phyloP scores from a whole-genome alignment of 2,329 filamentous ascomycete genomes.

The Diaporthe batatas region DNA sequence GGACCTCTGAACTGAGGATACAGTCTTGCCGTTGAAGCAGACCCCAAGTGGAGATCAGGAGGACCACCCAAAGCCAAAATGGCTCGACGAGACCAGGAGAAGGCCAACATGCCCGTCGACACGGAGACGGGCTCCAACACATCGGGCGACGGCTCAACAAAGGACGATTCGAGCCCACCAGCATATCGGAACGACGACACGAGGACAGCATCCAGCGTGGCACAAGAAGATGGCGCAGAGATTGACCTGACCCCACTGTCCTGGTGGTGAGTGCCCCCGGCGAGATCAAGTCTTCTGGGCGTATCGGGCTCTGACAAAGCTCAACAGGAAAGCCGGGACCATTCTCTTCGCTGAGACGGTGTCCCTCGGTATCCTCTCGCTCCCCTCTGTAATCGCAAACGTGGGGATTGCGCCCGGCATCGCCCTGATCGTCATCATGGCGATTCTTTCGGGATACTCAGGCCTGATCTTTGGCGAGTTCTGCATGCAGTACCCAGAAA shows the following conservation, averaged over 20 bases:
- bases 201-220: conserved; percentile 37
- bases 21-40: conserved; percentile 1
- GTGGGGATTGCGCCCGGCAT: conserved; percentile 81
- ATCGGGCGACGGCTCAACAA: conserved; percentile 26
- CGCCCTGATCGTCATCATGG: conserved; percentile 75
- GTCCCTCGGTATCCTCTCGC: conserved; percentile 73
- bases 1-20: conserved; percentile 1
- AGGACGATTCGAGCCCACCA: conserved; percentile 9
- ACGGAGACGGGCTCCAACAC: conserved; percentile 34
- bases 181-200: conserved; percentile 31
- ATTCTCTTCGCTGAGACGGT: conserved; percentile 60
- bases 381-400: conserved; percentile 80
- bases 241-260: conserved; percentile 39
- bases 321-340: conserved; percentile 58
- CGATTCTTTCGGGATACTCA: conserved; percentile 76
- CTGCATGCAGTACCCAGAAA: conserved; percentile 76
- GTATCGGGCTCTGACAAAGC: neutral
- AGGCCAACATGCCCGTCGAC: conserved; percentile 22
- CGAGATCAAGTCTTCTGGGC: neutral
- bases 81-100: conserved; percentile 26
- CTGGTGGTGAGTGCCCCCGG: conserved; percentile 39
- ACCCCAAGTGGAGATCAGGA: neutral
- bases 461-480: conserved; percentile 73
- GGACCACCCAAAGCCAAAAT: conserved; percentile 1
- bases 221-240: conserved; percentile 39